These are phyloP conservation scores for Phytophthora pinifolia DNA, from an alignment of 352 stramenopile species.

Conservation along the genomic window DNA sequence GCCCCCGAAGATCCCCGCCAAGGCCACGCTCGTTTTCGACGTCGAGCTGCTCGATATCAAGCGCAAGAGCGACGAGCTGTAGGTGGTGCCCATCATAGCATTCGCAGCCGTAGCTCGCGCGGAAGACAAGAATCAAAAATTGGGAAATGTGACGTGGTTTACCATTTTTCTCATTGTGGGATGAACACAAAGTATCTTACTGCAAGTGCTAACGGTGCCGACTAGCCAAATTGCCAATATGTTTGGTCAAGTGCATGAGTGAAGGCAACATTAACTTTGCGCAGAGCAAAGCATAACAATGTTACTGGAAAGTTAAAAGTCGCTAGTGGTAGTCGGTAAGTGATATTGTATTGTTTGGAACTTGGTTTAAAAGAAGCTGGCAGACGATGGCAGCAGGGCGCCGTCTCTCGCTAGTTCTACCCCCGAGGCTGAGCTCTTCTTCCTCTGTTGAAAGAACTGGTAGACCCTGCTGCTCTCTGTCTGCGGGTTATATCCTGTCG, in stretches of 20 bases:
- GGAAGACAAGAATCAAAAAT: too few relatives aligned
- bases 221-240: too few relatives aligned
- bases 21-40: slow-evolving; percentile 95
- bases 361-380: slow-evolving; percentile 28
- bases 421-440: slow-evolving; percentile 44
- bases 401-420: slow-evolving; percentile 44
- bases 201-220: too few relatives aligned
- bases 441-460: slow-evolving; percentile 48
- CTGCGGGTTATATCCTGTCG: slow-evolving; percentile 29
- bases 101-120: too few relatives aligned
- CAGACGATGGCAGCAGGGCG: slow-evolving; percentile 26
- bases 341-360: slow-evolving; percentile 36
- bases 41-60: slow-evolving; percentile 97
- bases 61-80: slow-evolving; percentile 62
- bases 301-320: background rate
- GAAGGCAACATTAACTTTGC: too few relatives aligned
- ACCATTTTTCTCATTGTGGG: too few relatives aligned
- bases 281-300: too few relatives aligned
- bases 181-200: too few relatives aligned
- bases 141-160: too few relatives aligned
- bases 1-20: slow-evolving; percentile 92
- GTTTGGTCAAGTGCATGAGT: too few relatives aligned
- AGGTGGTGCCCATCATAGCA: slow-evolving; percentile 13
- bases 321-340: slow-evolving; percentile 17
- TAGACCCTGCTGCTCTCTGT: slow-evolving; percentile 33